These are phyloP conservation scores for Amanita brunnescens DNA, from an alignment of 768 basidiomycete genomes.

Conservation along the genomic window DNA sequence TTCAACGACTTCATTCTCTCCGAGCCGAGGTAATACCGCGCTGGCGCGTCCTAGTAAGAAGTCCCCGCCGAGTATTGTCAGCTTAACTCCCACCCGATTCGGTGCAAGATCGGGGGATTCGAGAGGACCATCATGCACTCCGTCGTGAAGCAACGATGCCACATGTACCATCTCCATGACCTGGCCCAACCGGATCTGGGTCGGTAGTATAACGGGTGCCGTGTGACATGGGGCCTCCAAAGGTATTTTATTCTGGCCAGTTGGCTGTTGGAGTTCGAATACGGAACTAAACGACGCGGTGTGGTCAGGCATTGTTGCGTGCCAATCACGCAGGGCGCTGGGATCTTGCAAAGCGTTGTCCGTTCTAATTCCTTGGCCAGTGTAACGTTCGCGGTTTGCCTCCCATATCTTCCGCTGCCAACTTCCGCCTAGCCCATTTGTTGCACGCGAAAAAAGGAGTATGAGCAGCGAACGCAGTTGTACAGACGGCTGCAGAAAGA, in stretches of 20 bases:
- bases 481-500: conserved; percentile 84
- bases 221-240: conserved; percentile 17
- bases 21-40: conserved; percentile 79
- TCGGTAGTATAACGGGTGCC: conserved; percentile 56
- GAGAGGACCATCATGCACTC: conserved; percentile 59
- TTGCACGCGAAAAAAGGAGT: conserved; percentile 84
- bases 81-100: conserved; percentile 75
- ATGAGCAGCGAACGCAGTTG: conserved; percentile 87
- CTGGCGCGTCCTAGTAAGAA: conserved; percentile 90
- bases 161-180: conserved; percentile 99
- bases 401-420: conserved; percentile 57
- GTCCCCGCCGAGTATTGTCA: conserved; percentile 90
- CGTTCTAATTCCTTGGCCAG: conserved; percentile 48
- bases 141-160: conserved; percentile 88
- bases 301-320: conserved; percentile 77
- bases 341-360: conserved; percentile 73
- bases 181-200: conserved; percentile 88
- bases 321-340: conserved; percentile 86
- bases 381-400: conserved; percentile 47
- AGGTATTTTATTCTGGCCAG: conserved; percentile 5
- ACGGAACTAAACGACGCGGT: conserved; percentile 58
- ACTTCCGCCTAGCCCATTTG: conserved; percentile 73
- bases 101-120: conserved; percentile 40
- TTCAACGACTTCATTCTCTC: conserved; percentile 86
- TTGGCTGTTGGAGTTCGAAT: conserved; percentile 38